phyloP scores from a whole-genome alignment of 768 basidiomycete genomes.

The Gloeopeniophorella convolvens region DNA sequence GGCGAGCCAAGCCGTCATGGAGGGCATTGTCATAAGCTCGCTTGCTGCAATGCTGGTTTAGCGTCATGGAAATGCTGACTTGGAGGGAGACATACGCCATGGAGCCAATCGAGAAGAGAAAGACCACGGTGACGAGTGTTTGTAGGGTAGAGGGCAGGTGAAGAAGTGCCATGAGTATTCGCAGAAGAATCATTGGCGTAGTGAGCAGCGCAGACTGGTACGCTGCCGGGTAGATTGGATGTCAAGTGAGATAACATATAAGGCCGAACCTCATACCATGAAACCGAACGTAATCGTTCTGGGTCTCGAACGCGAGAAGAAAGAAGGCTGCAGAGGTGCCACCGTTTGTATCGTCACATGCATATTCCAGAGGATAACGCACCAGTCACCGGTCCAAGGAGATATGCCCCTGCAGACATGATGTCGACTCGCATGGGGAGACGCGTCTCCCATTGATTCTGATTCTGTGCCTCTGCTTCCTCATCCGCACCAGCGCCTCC shows the following conservation, averaged over 20 bases:
- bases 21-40: conserved; percentile 49
- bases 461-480: conserved; percentile 34
- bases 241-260: conserved; percentile 3
- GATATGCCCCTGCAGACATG: conserved; percentile 56
- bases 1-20: conserved; percentile 46
- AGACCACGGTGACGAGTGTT: conserved; percentile 40
- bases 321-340: conserved; percentile 54
- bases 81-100: conserved; percentile 47
- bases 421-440: conserved; percentile 62
- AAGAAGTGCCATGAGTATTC: conserved; percentile 48
- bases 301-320: conserved; percentile 67
- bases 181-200: conserved; percentile 51
- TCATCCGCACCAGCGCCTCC: conserved; percentile 32
- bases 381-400: conserved; percentile 72
- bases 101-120: conserved; percentile 37
- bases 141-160: conserved; percentile 48
- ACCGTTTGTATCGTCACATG: no score
- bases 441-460: conserved; percentile 65
- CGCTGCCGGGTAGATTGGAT: conserved; percentile 36
- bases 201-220: conserved; percentile 74
- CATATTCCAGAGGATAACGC: conserved; percentile 51
- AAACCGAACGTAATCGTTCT: conserved; percentile 72
- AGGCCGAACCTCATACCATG: conserved; percentile 45
- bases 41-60: conserved; percentile 28
- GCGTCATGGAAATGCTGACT: background rate